Evolutionary conservation across 2,329 filamentous ascomycete species (phyloP), one percentile per base, ranked within the genome.

Genomic region (Fusarium illudens): DNA sequence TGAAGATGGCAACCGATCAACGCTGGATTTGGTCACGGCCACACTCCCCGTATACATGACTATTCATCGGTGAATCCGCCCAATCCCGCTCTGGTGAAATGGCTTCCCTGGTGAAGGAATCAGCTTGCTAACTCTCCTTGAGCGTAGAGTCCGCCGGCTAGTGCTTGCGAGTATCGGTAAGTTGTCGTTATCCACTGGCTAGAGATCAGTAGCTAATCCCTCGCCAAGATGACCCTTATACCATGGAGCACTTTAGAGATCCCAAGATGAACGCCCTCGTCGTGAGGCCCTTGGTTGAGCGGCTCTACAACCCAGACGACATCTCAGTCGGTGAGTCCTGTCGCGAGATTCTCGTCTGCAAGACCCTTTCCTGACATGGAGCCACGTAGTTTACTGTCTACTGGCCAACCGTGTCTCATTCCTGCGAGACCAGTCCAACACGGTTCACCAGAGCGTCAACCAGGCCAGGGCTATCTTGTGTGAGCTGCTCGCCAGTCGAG

Each of bases 341-440:
- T 15, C 17, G 15, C 8, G 27, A 36, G 17, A 53, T 44, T 15
- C 27, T 55, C 27, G 9, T 44, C n/a, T 27, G 17, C 2, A 12
- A 50, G 33, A 30, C 19, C 19, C 19, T 54, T 48, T 10, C 25
- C 56, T 67, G 19, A 67, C 49, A 30, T 22, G 17, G 13, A n/a
- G 19, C 29, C 20, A 11, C 29, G 17, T 66, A 87, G 89, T 92
- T 0, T 92, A 92, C 74, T 92, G 90, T 75, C 80, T 93, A 20
- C 82, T 93, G 25, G 89, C 91, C 60, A 92, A 93, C 71, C 84
- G 89, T 13, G 85, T 89, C 57, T 88, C 92, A 64, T 92, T 92
- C 73, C 81, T 91, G 30, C 85, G 88, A 42, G 88, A 92, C 70
- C 89, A 91, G 71, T 82, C 86, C 58, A 86, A 88, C 65, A 82